Conservation (phyloP, 1,284 basidiomycete genomes). For the Retiboletus flavoniger region DNA sequence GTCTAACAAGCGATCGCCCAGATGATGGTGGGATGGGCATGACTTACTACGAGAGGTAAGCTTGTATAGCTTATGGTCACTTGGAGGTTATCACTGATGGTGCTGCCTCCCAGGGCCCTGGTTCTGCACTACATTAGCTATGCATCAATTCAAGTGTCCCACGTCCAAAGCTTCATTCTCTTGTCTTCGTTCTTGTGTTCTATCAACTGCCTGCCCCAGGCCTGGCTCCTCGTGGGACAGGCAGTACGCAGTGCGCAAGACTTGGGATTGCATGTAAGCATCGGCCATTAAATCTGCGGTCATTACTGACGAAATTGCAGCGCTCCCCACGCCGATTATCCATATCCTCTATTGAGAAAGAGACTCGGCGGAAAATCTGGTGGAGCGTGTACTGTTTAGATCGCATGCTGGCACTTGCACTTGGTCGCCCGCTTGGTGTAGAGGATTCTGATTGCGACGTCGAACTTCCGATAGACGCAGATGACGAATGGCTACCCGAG, state of each 20-base stretch:
- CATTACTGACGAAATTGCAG: slow-evolving; percentile 41
- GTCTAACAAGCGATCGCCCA: slow-evolving; percentile 56
- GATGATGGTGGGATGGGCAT: slow-evolving; percentile 82
- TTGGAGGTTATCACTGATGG: slow-evolving; percentile 5
- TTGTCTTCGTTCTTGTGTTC: slow-evolving; percentile 87
- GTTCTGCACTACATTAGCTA: slow-evolving; percentile 87
- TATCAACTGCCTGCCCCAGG: slow-evolving; percentile 86
- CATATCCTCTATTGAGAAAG: slow-evolving; percentile 75
- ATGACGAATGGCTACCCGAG: slow-evolving; percentile 72
- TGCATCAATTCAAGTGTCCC: slow-evolving; percentile 74
- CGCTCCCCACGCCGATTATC: slow-evolving; percentile 75
- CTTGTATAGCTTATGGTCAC: slow-evolving; percentile 5
- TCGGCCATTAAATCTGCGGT: not conserved
- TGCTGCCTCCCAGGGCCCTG: slow-evolving; percentile 57
- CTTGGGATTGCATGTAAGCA: slow-evolving; percentile 80
- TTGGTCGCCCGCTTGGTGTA: slow-evolving; percentile 78
- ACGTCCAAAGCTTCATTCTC: slow-evolving; percentile 85
- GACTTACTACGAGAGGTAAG: slow-evolving; percentile 81
- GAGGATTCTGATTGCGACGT: slow-evolving; percentile 82
- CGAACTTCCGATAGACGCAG: slow-evolving; percentile 76
- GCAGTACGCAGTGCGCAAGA: slow-evolving; percentile 85
- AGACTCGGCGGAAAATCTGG: slow-evolving; percentile 86
- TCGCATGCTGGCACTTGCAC: slow-evolving; percentile 83
- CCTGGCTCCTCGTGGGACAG: slow-evolving; percentile 87
- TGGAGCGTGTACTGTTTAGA: slow-evolving; percentile 88